Evolutionary conservation across 768 basidiomycete genomes (phyloP), one percentile per base, ranked within the genome.

Genomic region (Cantharellus anzutake): DNA sequence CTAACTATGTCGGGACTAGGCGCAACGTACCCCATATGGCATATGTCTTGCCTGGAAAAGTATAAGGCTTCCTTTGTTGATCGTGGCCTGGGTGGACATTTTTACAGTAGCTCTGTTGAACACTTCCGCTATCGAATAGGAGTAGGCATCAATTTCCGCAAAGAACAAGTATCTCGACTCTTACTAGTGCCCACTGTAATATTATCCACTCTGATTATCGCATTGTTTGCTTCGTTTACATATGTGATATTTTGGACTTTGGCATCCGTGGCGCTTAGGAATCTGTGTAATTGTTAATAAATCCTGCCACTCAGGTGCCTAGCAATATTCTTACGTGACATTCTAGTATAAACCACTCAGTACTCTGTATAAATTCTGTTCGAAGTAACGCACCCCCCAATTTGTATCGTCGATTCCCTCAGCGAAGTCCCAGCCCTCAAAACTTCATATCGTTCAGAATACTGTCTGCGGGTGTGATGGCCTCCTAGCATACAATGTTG

Each of bases 181-280:
- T 11, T 29, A 48, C 44, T 11, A 16, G 67, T 68, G 16, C 84
- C 76, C 1, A 66, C 72, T 1, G 81, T 73, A 40, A 75, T 78
- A 67, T 86, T 86, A 70, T 87, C 86, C 7, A 86, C 84, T 65
- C 76, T 78, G 66, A 88, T 82, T 65, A 88, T 79, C 1, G 84
- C 85, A 62, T 83, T 82, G 11, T 80, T 82, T 2, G 84, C 82
- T 14, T 72, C 63, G 63, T 87, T 81, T 50, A 85, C 76, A 65
- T 75, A 84, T 1, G 82, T 77, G 42, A 86, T 78, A 59, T 76
- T 68, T 41, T 74, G 69, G 3, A 75, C 70, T 41, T 70, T 66
- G 2, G 77, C 81, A 14, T 71, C 70, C 38, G 56, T 14, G 14
- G 5, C 11, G 37, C 5, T 7, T 11, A 7, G 56, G 41, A 40